Conservation (phyloP, 1,139 yeast genomes). For the Scheffersomyces parashehatae region DNA sequence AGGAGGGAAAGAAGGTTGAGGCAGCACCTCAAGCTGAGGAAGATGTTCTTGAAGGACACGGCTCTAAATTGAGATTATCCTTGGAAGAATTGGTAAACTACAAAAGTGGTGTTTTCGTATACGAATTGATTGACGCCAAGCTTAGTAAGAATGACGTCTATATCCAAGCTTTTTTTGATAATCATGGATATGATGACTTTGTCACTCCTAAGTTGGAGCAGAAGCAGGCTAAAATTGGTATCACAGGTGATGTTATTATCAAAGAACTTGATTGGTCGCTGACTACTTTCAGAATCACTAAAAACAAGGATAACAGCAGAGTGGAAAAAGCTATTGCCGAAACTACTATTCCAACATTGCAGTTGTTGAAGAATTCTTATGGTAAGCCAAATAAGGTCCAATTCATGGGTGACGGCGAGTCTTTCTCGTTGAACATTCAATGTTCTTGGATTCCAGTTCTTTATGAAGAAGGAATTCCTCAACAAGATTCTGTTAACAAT, state of each 20-base stretch:
- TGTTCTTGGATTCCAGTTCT: conserved; percentile 79
- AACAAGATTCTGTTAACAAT: conserved; percentile 72
- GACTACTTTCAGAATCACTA: conserved; percentile 60
- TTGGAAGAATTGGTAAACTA: conserved; percentile 62
- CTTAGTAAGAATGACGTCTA: conserved; percentile 55
- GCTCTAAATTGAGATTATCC: conserved; percentile 54
- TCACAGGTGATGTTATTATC: conserved; percentile 71
- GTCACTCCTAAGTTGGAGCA: conserved; percentile 49
- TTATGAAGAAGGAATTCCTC: conserved; percentile 59
- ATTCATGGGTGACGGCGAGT: conserved; percentile 53
- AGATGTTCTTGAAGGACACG: conserved; percentile 29
- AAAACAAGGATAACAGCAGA: conserved; percentile 52
- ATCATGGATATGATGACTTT: conserved; percentile 62
- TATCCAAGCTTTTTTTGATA: conserved; percentile 76
- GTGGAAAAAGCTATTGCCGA: conserved; percentile 64
- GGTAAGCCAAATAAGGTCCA: conserved; percentile 51
- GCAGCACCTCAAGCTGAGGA: conserved; percentile 36
- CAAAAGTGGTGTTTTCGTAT: conserved; percentile 75
- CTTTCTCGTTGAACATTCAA: conserved; percentile 56
- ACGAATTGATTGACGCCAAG: conserved; percentile 61
- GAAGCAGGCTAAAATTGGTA: conserved; percentile 46
- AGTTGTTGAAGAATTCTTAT: conserved; percentile 67
- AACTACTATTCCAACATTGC: conserved; percentile 64
- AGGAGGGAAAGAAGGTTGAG: conserved; percentile 30
- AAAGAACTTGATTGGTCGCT: conserved; percentile 78